Evolutionary conservation across 2,329 filamentous ascomycete genomes (phyloP), one percentile per base, ranked within the genome.

Genomic region (Salinomyces thailandicus): DNA sequence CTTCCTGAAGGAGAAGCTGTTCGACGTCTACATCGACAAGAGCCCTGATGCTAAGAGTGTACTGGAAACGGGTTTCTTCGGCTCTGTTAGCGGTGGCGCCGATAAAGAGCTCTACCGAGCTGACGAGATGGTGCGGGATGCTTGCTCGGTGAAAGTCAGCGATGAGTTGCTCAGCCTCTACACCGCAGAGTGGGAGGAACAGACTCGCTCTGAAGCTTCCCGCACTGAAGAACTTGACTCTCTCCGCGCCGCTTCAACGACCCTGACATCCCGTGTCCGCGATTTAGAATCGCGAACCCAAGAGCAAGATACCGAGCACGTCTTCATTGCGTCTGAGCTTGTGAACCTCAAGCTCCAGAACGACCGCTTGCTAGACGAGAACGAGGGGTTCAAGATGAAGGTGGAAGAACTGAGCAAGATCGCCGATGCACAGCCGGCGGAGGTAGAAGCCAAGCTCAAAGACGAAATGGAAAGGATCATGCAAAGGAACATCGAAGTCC

Each of bases 41-140:
- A 76, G 86, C 5, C 91, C 91, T 0, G 93, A 86, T 2, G 80
- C 86, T n/a, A 86, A 79, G 34, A 94, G 86, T 12, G 81, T 98
- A 32, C 74, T 96, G 1, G 91, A 98, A 60, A 93, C 86, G 29
- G 91, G 91, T 11, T 98, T 98, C 69, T 98, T 98, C 54, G 91
- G 91, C 42, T 89, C 81, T 57, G 89, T 85, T 16, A 86, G 84
- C 20, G 79, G 79, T n/a, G 83, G 78, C 47, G 73, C 85, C 9
- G 91, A 98, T 57, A 95, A 94, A 61, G 91, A 95, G 57, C 77
- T 98, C 5, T 98, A 98, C 59, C 79, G 87, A 33, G 91, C 91
- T 12, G 91, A 98, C 58, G 78, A 91, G 50, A 76, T 98, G 42
- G 85, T 98, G 11, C 81, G 83, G 42, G 91, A 98, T 60, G 91